Percentiles rank a stretch among this genome's conserved stretches.
These are phyloP conservation scores for Hibiscus trionum DNA, from an alignment of 345 rosid genomes.

Conservation along the genomic window DNA sequence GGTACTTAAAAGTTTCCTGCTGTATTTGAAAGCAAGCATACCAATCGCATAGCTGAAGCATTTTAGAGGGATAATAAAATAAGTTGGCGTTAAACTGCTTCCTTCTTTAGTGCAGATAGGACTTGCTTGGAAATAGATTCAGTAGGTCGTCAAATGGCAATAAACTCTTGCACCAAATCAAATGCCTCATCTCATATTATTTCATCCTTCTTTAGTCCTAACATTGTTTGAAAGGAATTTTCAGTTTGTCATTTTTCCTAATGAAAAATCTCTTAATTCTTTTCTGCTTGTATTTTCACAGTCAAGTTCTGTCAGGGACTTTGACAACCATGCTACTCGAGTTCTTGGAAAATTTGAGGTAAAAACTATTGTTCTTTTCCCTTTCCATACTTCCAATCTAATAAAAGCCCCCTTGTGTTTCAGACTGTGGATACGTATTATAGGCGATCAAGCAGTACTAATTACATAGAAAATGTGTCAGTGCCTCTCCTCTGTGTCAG, in stretches of 20 bases:
- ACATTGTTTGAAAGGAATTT: not conserved
- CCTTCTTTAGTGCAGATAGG: not conserved
- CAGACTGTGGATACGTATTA: constrained; percentile 88
- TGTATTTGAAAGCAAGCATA: not conserved
- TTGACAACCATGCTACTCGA: constrained; percentile 73
- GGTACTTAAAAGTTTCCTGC: constrained; percentile 30
- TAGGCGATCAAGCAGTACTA: constrained; percentile 66
- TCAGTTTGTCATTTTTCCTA: not conserved
- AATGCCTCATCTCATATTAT: not conserved
- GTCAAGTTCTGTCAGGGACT: constrained; percentile 81
- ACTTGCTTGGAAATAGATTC: not conserved
- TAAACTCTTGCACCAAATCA: not conserved
- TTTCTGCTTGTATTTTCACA: constrained; percentile 21
- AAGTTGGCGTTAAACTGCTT: not conserved
- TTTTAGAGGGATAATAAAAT: not conserved
- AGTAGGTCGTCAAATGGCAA: not conserved
- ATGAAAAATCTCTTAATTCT: not conserved
- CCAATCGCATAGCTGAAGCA: not conserved
- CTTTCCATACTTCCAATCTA: not conserved
- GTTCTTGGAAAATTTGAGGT: constrained; percentile 80
- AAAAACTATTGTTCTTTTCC: constrained; percentile 8
- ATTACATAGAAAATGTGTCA: constrained; percentile 52
- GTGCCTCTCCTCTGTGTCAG: constrained; percentile 78
- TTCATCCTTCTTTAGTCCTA: not conserved
- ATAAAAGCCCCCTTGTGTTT: constrained; percentile 5